Evolutionary conservation across 768 basidiomycete species (phyloP).

Genomic region (Phlegmacium glaucopus): DNA sequence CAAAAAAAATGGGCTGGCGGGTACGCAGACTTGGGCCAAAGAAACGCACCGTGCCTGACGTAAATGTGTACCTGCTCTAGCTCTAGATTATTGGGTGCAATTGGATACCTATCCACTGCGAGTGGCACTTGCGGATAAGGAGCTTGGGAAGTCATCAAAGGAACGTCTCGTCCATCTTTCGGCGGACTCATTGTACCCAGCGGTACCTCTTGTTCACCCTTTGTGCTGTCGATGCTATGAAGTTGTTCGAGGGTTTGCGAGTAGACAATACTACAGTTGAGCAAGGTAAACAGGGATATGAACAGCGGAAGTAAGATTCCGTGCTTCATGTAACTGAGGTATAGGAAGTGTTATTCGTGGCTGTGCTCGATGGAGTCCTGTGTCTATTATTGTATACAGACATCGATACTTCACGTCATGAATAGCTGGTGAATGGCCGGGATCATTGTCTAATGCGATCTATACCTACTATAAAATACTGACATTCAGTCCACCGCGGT

Average conservation of each 20-base stretch:
- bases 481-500: too few species aligned
- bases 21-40: not conserved
- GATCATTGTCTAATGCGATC: too few species aligned
- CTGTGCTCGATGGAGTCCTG: not conserved
- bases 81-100: slow-evolving; percentile 49
- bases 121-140: slow-evolving; percentile 41
- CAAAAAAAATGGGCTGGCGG: not conserved
- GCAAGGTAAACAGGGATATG: not conserved
- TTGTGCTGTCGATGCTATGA: too few species aligned
- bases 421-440: too few species aligned
- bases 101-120: slow-evolving; percentile 59
- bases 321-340: not conserved
- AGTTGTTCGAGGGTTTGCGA: not conserved
- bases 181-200: slow-evolving; percentile 1
- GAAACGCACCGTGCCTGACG: slow-evolving; percentile 66
- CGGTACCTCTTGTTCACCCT: too few species aligned
- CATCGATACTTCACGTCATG: too few species aligned
- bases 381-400: too few species aligned
- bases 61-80: slow-evolving; percentile 75
- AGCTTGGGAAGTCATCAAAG: slow-evolving; percentile 4
- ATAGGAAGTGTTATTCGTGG: not conserved
- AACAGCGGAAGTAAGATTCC: not conserved
- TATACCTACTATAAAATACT: too few species aligned
- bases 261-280: not conserved
- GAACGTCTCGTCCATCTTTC: not conserved